Evolutionary conservation across 768 basidiomycete species (phyloP).

Genomic region (Inosperma sp.): DNA sequence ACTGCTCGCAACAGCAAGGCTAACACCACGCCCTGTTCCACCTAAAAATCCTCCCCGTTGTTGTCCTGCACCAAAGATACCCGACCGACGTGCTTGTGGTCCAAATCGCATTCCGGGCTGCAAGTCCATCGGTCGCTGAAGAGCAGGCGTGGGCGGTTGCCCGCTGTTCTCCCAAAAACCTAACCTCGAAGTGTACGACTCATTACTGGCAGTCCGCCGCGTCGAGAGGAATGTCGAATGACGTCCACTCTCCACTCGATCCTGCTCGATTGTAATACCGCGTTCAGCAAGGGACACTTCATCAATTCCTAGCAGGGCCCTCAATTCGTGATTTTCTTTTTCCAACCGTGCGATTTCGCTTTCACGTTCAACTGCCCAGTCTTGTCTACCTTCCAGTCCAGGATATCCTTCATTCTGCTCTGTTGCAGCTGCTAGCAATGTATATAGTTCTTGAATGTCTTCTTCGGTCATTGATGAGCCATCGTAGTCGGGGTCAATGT

Average conservation of each 20-base stretch:
- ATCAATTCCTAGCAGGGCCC: conserved; percentile 74
- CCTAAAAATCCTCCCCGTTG: conserved; percentile 35
- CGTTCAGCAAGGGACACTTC: conserved; percentile 45
- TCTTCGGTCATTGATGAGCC: conserved; percentile 25
- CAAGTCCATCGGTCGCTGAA: conserved; percentile 48
- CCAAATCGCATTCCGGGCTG: conserved; percentile 50
- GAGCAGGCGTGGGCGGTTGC: conserved; percentile 30
- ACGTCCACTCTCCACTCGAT: conserved; percentile 41
- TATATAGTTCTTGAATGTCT: conserved; percentile 38
- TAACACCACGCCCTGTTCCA: conserved; percentile 28
- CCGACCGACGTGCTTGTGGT: conserved; percentile 49
- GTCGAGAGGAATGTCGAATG: conserved; percentile 32
- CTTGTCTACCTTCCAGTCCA: conserved; percentile 44
- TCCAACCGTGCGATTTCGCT: conserved; percentile 78
- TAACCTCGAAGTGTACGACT: conserved; percentile 16
- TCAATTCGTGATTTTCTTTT: conserved; percentile 75
- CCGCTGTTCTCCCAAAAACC: conserved; percentile 33
- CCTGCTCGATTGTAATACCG: conserved; percentile 50
- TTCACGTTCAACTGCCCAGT: conserved; percentile 90
- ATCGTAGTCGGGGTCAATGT: conserved; percentile 37
- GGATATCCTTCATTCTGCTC: conserved; percentile 28
- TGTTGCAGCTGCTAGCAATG: conserved; percentile 40
- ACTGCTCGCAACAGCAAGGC: conserved; percentile 22
- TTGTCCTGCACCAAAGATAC: conserved; percentile 52
- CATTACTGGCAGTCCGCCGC: conserved; percentile 21